Conservation (phyloP, 768 basidiomycete genomes). For the Rhizopogon rudus region DNA sequence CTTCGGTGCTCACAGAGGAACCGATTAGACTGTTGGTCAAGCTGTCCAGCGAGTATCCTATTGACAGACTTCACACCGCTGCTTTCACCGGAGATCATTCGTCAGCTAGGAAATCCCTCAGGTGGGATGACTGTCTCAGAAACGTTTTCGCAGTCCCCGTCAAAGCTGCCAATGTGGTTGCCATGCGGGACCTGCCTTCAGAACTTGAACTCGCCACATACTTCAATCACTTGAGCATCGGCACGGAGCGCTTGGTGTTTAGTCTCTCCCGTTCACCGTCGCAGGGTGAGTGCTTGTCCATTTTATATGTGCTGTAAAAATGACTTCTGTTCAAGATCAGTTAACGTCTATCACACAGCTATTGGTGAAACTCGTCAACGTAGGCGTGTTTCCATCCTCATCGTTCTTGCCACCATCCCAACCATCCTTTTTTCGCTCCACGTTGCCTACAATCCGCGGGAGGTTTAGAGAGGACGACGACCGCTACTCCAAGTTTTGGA, state of each 20-base stretch:
- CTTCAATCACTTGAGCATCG: constrained; percentile 45
- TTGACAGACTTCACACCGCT: constrained; percentile 60
- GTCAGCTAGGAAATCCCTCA: constrained; percentile 25
- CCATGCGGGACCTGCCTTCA: constrained; percentile 38
- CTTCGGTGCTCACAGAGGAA: constrained; percentile 42
- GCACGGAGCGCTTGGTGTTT: constrained; percentile 48
- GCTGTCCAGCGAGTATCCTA: constrained; percentile 58
- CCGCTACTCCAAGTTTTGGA: too few relatives aligned
- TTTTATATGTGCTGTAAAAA: neutral
- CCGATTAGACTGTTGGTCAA: constrained; percentile 48
- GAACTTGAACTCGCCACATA: constrained; percentile 53
- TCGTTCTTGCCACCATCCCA: constrained; percentile 51
- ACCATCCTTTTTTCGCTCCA: constrained; percentile 62
- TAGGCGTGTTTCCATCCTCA: constrained; percentile 58
- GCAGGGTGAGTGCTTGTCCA: constrained; percentile 35
- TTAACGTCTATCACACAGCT: constrained; percentile 46
- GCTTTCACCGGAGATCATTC: constrained; percentile 32
- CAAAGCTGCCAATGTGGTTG: constrained; percentile 74
- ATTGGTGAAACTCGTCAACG: constrained; percentile 59
- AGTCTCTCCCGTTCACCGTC: constrained; percentile 32
- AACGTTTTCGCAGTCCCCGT: constrained; percentile 61
- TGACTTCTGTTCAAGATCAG: constrained; percentile 26
- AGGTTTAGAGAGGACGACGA: constrained; percentile 19
- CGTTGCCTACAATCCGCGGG: constrained; percentile 43
- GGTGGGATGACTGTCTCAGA: constrained; percentile 78